phyloP scores from a whole-genome alignment of 306 rosid species.

The Morella rubra region DNA sequence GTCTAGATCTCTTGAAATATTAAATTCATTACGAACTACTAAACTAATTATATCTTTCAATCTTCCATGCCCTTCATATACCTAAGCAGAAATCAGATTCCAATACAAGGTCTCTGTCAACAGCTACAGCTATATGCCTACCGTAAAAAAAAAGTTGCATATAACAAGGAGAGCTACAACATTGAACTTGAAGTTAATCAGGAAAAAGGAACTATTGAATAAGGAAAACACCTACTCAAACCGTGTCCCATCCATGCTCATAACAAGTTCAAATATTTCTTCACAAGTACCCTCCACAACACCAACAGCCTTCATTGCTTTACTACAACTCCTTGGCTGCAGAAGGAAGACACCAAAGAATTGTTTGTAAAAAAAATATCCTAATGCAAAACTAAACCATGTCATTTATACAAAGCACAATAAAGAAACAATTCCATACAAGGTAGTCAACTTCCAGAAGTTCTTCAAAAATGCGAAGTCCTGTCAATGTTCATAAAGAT shows the following conservation, averaged over 20 bases:
- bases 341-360: slow-evolving; percentile 38
- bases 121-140: background rate
- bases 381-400: slow-evolving; percentile 16
- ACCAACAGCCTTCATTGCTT: slow-evolving; percentile 99
- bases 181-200: slow-evolving; percentile 11
- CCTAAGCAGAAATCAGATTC: background rate
- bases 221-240: slow-evolving; percentile 93
- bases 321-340: slow-evolving; percentile 98
- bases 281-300: slow-evolving; percentile 97
- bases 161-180: background rate
- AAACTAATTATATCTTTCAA: background rate
- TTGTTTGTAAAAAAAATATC: slow-evolving; percentile 17
- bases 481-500: slow-evolving; percentile 45
- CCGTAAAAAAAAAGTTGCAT: background rate
- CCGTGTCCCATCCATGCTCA: slow-evolving; percentile 99
- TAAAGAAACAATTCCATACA: slow-evolving; percentile 49
- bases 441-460: slow-evolving; percentile 97
- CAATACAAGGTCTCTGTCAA: background rate
- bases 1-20: background rate
- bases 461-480: slow-evolving; percentile 95
- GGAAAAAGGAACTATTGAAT: slow-evolving; percentile 17
- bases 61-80: background rate
- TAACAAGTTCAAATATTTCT: slow-evolving; percentile 94
- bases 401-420: slow-evolving; percentile 22
- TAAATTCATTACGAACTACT: background rate